These are phyloP conservation scores for Fistulifera solaris DNA, from an alignment of 108 stramenopile genomes.

Conservation along the genomic window DNA sequence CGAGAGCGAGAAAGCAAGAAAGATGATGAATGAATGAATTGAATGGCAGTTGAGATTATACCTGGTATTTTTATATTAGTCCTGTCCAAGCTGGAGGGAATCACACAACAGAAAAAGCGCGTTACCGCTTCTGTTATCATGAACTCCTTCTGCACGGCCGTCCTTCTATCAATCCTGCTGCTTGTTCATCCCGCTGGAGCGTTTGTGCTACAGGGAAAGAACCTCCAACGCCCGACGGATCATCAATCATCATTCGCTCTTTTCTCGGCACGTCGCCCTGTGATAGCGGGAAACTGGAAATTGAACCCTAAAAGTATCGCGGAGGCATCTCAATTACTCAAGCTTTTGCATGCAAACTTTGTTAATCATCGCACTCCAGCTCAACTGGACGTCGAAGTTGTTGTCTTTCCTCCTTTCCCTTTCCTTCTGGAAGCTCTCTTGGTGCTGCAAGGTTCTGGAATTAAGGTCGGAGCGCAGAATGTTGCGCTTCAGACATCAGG, in stretches of 20 bases:
- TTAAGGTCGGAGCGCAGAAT: conserved; percentile 33
- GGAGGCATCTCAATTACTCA: conserved; percentile 30
- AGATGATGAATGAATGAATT: too few relatives aligned
- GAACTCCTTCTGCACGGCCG: too few relatives aligned
- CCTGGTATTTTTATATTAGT: too few relatives aligned
- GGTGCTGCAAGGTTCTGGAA: conserved; percentile 69
- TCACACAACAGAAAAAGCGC: too few relatives aligned
- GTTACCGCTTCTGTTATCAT: too few relatives aligned
- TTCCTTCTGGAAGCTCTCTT: conserved; percentile 56
- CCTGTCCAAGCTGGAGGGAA: too few relatives aligned
- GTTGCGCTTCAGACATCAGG: conserved; percentile 71
- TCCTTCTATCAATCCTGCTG: too few relatives aligned
- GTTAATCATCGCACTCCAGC: too few relatives aligned
- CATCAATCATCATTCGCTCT: background rate
- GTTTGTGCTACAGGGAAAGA: background rate
- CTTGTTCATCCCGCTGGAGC: background rate
- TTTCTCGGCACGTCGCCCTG: conserved; percentile 34
- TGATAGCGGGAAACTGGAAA: conserved; percentile 96
- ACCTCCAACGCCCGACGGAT: background rate
- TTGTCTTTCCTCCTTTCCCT: conserved; percentile 67
- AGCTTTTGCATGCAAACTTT: too few relatives aligned
- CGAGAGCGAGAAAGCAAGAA: too few relatives aligned
- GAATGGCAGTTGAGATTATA: too few relatives aligned
- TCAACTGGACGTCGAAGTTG: conserved; percentile 52
- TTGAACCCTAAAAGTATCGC: conserved; percentile 71